A percentile compares a stretch with the other conserved stretches of the same genome.
phyloP scores from a whole-genome alignment of 495 filamentous ascomycete species.

The Massariosphaeria phaeospora region DNA sequence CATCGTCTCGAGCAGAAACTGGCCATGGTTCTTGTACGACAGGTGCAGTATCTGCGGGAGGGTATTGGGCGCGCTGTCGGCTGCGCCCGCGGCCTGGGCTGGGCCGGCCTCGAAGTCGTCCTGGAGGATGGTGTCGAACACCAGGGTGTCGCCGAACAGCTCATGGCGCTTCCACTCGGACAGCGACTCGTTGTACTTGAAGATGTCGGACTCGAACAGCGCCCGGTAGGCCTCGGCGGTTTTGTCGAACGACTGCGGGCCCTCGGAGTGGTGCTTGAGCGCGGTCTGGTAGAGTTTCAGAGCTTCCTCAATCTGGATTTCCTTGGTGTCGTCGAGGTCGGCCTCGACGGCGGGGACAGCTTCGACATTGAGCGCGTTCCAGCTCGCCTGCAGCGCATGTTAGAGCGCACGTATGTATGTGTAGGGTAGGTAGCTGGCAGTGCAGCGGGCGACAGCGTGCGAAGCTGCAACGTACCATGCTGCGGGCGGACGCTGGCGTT shows the following conservation, averaged over 20 bases:
- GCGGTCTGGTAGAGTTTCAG: conserved; percentile 92
- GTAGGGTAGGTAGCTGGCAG: too few species aligned
- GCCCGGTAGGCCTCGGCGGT: conserved; percentile 77
- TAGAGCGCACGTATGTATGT: too few species aligned
- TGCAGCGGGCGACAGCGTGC: background rate
- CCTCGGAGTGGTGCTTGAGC: conserved; percentile 85
- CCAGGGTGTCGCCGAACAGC: conserved; percentile 52
- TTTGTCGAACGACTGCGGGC: conserved; percentile 66
- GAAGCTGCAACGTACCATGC: conserved; percentile 28
- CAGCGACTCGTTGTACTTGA: conserved; percentile 77
- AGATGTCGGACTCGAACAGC: conserved; percentile 88
- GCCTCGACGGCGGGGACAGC: conserved; percentile 85
- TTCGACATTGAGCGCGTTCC: conserved; percentile 84
- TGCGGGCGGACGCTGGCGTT: background rate
- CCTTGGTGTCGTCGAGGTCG: conserved; percentile 89
- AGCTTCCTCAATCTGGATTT: conserved; percentile 95
- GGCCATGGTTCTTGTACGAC: conserved; percentile 89
- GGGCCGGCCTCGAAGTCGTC: conserved; percentile 33
- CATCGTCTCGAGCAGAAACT: conserved; percentile 76
- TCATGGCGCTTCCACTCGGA: conserved; percentile 69
- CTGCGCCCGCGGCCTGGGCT: conserved; percentile 42
- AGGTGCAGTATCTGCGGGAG: conserved; percentile 86
- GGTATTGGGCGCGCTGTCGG: conserved; percentile 68
- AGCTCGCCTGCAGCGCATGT: conserved; percentile 56
- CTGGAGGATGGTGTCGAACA: conserved; percentile 43